Conservation (phyloP, 164 flowering plant genomes). For the Paratinospora sagittata region DNA sequence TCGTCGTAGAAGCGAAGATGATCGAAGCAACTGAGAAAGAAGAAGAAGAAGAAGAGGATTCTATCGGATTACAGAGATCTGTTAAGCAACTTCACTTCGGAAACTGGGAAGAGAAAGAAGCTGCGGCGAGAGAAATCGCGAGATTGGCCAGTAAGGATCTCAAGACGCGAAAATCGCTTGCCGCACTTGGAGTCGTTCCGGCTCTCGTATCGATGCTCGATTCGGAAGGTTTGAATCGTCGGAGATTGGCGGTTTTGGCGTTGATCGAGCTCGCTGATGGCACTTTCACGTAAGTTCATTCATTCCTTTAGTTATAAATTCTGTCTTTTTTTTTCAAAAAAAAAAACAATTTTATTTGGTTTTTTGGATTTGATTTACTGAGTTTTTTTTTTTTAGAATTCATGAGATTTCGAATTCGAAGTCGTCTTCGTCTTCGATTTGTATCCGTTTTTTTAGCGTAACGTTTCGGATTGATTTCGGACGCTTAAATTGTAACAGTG, state of each 20-base stretch:
- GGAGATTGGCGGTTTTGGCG: conserved; percentile 52
- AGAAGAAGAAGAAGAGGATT: conserved; percentile 1
- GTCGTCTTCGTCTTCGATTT: not conserved
- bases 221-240: conserved; percentile 33
- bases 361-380: not conserved
- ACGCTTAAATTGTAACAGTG: too few species aligned
- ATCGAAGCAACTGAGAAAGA: too few species aligned
- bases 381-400: not conserved
- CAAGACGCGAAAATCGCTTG: conserved; percentile 46
- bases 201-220: conserved; percentile 64
- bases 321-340: too few species aligned
- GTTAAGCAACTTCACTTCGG: conserved; percentile 90
- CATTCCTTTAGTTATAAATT: not conserved
- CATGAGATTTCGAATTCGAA: not conserved
- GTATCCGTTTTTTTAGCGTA: too few species aligned
- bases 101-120: conserved; percentile 54
- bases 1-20: too few species aligned
- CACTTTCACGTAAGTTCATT: conserved; percentile 61
- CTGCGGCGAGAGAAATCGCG: conserved; percentile 53
- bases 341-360: not conserved
- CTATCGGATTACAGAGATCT: conserved; percentile 45
- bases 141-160: conserved; percentile 45
- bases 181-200: conserved; percentile 74
- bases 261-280: conserved; percentile 70
- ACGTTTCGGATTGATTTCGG: not conserved